phyloP scores from a whole-genome alignment of 495 filamentous ascomycete genomes.

The Penicillium cinerascens region DNA sequence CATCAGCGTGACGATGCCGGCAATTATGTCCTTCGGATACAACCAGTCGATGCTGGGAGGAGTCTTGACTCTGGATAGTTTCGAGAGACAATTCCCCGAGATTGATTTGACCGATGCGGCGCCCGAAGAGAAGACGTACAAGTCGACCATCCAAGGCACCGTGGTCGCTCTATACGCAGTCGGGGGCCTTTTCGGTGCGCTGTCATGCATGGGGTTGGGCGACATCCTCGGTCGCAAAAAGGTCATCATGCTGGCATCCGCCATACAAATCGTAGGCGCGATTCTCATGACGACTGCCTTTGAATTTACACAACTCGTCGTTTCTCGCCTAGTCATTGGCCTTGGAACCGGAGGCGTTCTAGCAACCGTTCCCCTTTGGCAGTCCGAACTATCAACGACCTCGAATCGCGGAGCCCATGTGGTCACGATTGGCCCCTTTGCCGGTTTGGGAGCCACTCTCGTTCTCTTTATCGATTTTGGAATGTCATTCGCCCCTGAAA shows the following conservation, averaged over 20 bases:
- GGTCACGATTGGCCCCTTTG: conserved; percentile 37
- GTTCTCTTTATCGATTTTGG: conserved; percentile 39
- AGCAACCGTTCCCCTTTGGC: conserved; percentile 45
- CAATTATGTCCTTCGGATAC: conserved; percentile 43
- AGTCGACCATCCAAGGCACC: conserved; percentile 15
- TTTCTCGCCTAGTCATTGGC: conserved; percentile 42
- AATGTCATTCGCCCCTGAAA: conserved; percentile 37
- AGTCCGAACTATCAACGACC: conserved; percentile 40
- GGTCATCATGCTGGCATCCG: conserved; percentile 18
- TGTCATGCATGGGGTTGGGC: conserved; percentile 18
- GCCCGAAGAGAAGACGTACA: conserved; percentile 24
- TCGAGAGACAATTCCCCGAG: conserved; percentile 38
- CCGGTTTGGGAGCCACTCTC: conserved; percentile 46
- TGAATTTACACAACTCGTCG: conserved; percentile 23
- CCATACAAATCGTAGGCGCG: conserved; percentile 26
- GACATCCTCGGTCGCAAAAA: conserved; percentile 22
- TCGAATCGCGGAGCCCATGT: conserved; percentile 33
- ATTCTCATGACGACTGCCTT: conserved; percentile 34
- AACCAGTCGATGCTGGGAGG: conserved; percentile 39
- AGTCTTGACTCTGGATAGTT: conserved; percentile 23
- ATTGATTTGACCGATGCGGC: conserved; percentile 31
- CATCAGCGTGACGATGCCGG: conserved; percentile 25
- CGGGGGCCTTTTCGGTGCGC: conserved; percentile 19
- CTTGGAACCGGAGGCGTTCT: conserved; percentile 51
- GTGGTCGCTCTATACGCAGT: conserved; percentile 25